These are phyloP conservation scores for Suhomyces maxii DNA, from an alignment of 1,139 yeast genomes.

Conservation along the genomic window DNA sequence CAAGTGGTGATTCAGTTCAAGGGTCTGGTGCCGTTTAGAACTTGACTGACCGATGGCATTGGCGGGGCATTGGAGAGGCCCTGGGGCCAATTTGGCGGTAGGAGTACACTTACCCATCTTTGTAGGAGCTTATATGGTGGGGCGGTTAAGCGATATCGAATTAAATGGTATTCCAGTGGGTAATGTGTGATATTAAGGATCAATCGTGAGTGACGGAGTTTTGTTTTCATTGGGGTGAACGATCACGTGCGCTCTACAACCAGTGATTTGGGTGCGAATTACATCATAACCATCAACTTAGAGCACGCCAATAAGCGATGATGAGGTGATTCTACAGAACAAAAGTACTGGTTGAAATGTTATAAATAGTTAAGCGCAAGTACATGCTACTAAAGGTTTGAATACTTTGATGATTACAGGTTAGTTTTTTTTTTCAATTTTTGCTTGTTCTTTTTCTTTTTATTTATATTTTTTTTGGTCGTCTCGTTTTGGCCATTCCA, in stretches of 20 bases:
- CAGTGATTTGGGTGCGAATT: neutral
- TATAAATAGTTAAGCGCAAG: too few species aligned
- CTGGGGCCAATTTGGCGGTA: neutral
- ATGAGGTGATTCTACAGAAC: too few species aligned
- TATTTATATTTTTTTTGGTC: too few species aligned
- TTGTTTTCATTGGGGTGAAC: conserved; percentile 6
- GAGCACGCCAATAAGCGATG: conserved; percentile 31
- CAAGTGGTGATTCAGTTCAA: neutral
- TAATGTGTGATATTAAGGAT: conserved; percentile 1
- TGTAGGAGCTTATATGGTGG: neutral
- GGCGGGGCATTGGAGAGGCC: neutral
- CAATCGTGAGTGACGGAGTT: conserved; percentile 8
- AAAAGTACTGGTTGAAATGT: too few species aligned
- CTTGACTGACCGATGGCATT: neutral
- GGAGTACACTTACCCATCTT: conserved; percentile 8
- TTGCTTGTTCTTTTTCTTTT: too few species aligned
- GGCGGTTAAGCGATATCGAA: neutral
- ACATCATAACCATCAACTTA: conserved; percentile 13
- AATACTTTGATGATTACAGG: too few species aligned
- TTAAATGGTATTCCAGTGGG: neutral
- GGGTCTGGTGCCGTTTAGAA: too few species aligned
- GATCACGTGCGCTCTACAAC: conserved; percentile 4
- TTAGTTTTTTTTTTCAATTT: too few species aligned
- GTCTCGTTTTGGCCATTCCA: too few species aligned
- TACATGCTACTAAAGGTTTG: too few species aligned